phyloP scores from a whole-genome alignment of 148 eudicot species.

The Rhododendron ferrugineum region DNA sequence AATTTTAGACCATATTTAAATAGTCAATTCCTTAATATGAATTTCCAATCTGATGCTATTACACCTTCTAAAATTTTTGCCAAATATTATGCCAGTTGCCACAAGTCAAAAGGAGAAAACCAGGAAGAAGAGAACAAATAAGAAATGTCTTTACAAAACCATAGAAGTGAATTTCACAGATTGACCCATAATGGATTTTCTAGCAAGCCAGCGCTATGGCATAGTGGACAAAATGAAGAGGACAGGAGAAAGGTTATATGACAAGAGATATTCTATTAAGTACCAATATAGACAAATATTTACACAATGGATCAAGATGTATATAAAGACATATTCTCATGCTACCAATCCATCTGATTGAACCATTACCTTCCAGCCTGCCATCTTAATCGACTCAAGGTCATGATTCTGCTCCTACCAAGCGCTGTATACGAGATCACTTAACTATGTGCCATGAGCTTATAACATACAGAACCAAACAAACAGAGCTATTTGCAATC shows the following conservation, averaged over 20 bases:
- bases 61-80: background rate
- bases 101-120: background rate
- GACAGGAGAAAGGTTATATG: background rate
- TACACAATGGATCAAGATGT: background rate
- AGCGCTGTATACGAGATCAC: too few species aligned
- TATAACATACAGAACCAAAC: too few species aligned
- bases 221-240: background rate
- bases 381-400: background rate
- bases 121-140: background rate
- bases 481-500: too few species aligned
- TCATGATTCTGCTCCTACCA: background rate
- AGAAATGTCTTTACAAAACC: background rate
- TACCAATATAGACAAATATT: background rate
- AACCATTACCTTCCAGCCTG: background rate
- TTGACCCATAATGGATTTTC: background rate
- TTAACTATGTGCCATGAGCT: background rate
- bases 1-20: slow-evolving; percentile 13
- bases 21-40: slow-evolving; percentile 1
- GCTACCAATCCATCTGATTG: background rate
- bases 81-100: background rate
- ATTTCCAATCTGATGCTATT: slow-evolving; percentile 4
- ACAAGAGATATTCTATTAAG: background rate
- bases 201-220: background rate
- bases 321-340: background rate
- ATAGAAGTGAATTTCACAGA: background rate